A percentile compares a stretch with the other conserved stretches of the same genome.
These are phyloP conservation scores for Kodamaea neixiangensis DNA, from an alignment of 805 yeast genomes.

Conservation along the genomic window DNA sequence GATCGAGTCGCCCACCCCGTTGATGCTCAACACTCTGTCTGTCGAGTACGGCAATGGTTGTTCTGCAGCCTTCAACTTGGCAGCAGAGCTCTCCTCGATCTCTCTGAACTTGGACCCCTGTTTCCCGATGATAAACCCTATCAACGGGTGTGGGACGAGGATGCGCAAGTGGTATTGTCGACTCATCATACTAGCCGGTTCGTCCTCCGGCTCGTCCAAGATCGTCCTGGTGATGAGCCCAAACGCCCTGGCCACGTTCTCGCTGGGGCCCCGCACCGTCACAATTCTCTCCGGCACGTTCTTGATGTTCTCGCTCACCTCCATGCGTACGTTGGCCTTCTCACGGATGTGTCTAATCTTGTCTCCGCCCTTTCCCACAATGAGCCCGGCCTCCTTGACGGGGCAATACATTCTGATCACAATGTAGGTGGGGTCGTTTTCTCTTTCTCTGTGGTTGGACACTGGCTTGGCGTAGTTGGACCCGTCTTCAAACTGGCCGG, in stretches of 20 bases:
- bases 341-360: slow-evolving; percentile 64
- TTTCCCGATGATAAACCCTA: slow-evolving; percentile 81
- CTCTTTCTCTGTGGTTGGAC: slow-evolving; percentile 41
- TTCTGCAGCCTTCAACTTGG: slow-evolving; percentile 72
- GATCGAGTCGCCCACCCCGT: slow-evolving; percentile 84
- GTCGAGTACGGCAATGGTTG: slow-evolving; percentile 72
- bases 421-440: slow-evolving; percentile 60
- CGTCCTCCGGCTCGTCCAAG: slow-evolving; percentile 64
- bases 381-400: slow-evolving; percentile 70
- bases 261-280: slow-evolving; percentile 72
- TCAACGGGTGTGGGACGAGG: slow-evolving; percentile 73
- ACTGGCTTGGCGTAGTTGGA: slow-evolving; percentile 29
- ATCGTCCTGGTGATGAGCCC: slow-evolving; percentile 71
- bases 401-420: slow-evolving; percentile 74
- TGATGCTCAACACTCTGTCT: slow-evolving; percentile 68
- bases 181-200: slow-evolving; percentile 58
- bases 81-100: slow-evolving; percentile 81
- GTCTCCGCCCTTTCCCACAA: slow-evolving; percentile 84
- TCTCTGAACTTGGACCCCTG: slow-evolving; percentile 73
- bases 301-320: slow-evolving; percentile 70
- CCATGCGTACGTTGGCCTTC: slow-evolving; percentile 61
- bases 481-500: slow-evolving; percentile 3
- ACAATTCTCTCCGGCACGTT: slow-evolving; percentile 76
- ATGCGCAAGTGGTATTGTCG: slow-evolving; percentile 57
- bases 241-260: slow-evolving; percentile 78